phyloP scores from a whole-genome alignment of 805 yeast genomes.

The Candida gorgasii region DNA sequence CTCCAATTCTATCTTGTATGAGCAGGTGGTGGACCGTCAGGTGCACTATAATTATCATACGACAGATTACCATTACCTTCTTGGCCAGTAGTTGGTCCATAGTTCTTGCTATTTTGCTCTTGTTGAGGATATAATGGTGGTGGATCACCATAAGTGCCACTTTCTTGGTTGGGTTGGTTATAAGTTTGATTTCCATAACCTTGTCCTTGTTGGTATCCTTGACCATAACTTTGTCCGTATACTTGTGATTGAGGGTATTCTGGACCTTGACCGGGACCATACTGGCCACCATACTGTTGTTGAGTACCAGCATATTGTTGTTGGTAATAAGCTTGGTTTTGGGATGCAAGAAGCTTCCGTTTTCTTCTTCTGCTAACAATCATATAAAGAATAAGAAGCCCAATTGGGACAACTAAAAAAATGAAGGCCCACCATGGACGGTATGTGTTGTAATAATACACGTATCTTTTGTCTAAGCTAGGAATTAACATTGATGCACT shows the following conservation, averaged over 20 bases:
- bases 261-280: background rate
- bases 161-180: background rate
- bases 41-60: constrained; percentile 4
- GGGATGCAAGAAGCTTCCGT: constrained; percentile 1
- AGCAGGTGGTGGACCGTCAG: constrained; percentile 18
- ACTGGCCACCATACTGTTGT: constrained; percentile 5
- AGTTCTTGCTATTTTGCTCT: constrained; percentile 1
- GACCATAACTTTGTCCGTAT: constrained; percentile 1
- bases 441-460: constrained; percentile 6
- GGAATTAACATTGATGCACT: no score
- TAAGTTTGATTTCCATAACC: constrained; percentile 2
- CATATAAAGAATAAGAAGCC: constrained; percentile 4
- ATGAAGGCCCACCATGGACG: constrained; percentile 12
- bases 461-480: constrained; percentile 8
- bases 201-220: constrained; percentile 4
- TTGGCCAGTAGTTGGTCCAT: constrained; percentile 9
- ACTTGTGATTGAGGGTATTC: constrained; percentile 2
- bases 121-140: constrained; percentile 17
- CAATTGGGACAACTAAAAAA: constrained; percentile 13
- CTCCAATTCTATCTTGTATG: constrained; percentile 12
- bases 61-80: background rate
- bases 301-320: constrained; percentile 12
- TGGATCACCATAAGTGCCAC: constrained; percentile 13
- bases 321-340: constrained; percentile 11
- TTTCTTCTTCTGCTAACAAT: constrained; percentile 11